Conservation (phyloP, 352 stramenopile genomes). For the Phytophthora crassamura region DNA sequence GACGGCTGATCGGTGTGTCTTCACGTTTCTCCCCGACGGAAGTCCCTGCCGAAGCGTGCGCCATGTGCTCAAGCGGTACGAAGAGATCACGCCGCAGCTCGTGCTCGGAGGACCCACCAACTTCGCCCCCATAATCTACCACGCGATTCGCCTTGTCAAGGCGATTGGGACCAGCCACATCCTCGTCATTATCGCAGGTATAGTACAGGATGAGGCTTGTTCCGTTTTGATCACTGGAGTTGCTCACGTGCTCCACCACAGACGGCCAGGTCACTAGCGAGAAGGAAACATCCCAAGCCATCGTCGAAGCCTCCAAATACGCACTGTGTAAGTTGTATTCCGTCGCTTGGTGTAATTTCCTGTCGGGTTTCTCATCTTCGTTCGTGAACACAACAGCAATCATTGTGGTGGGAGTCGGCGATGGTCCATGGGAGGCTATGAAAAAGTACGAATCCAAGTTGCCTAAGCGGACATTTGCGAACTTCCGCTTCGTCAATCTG, state of each 20-base stretch:
- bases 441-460: constrained; percentile 68
- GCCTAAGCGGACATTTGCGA: constrained; percentile 68
- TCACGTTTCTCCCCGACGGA: constrained; percentile 53
- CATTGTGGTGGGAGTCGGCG: constrained; percentile 76
- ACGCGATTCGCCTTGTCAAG: constrained; percentile 66
- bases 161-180: constrained; percentile 64
- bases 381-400: constrained; percentile 54
- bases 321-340: constrained; percentile 69
- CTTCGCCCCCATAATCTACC: constrained; percentile 83
- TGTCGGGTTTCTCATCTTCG: background rate
- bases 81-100: constrained; percentile 55
- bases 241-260: constrained; percentile 1
- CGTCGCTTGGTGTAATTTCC: background rate
- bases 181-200: constrained; percentile 75
- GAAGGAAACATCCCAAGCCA: constrained; percentile 69
- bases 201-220: no score
- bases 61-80: constrained; percentile 64
- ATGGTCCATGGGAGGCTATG: constrained; percentile 81
- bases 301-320: constrained; percentile 75
- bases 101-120: constrained; percentile 70
- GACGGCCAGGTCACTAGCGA: constrained; percentile 77
- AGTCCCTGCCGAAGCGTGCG: constrained; percentile 57
- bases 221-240: background rate
- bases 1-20: constrained; percentile 62
- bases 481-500: constrained; percentile 85